A percentile compares a stretch with the other conserved stretches of the same genome.
Conservation (phyloP, 495 filamentous ascomycete species). For the Talaromyces nanjingensis region DNA sequence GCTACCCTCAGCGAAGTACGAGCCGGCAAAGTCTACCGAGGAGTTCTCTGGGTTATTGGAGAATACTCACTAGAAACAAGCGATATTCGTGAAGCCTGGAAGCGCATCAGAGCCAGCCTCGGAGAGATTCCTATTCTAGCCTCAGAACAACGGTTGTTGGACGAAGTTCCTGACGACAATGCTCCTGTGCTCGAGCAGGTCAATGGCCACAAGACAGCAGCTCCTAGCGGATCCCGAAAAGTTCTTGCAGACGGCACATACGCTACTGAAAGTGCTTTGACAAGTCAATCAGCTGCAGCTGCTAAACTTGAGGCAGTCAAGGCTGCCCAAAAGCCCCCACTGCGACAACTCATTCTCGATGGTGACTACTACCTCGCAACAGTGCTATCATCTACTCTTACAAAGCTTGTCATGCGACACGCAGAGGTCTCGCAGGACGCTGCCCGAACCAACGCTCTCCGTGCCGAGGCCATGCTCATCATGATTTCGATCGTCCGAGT, state of each 20-base stretch:
- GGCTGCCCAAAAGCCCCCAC: constrained; percentile 90
- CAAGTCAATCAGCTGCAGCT: constrained; percentile 79
- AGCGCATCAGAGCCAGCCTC: constrained; percentile 84
- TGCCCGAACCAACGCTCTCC: constrained; percentile 86
- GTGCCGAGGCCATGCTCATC: constrained; percentile 97
- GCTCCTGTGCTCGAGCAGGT: constrained; percentile 61
- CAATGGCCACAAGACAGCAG: constrained; percentile 73
- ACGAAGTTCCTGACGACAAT: constrained; percentile 66
- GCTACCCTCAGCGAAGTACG: constrained; percentile 89
- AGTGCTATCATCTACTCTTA: constrained; percentile 88
- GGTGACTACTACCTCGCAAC: constrained; percentile 97
- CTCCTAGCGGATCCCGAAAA: constrained; percentile 77
- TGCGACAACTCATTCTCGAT: constrained; percentile 91
- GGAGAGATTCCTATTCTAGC: constrained; percentile 97
- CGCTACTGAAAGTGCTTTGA: constrained; percentile 92
- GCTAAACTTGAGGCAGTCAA: constrained; percentile 95
- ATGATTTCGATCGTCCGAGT: constrained; percentile 99
- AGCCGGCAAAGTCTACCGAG: constrained; percentile 94
- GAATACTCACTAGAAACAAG: constrained; percentile 92
- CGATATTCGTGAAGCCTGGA: constrained; percentile 96
- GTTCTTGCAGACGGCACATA: constrained; percentile 97
- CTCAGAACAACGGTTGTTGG: constrained; percentile 86
- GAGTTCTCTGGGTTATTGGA: constrained; percentile 94
- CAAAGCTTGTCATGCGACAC: constrained; percentile 97
- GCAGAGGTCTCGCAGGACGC: constrained; percentile 84